Conservation (phyloP, 2,329 filamentous ascomycete genomes). For the Trichoderma pleuroti region DNA sequence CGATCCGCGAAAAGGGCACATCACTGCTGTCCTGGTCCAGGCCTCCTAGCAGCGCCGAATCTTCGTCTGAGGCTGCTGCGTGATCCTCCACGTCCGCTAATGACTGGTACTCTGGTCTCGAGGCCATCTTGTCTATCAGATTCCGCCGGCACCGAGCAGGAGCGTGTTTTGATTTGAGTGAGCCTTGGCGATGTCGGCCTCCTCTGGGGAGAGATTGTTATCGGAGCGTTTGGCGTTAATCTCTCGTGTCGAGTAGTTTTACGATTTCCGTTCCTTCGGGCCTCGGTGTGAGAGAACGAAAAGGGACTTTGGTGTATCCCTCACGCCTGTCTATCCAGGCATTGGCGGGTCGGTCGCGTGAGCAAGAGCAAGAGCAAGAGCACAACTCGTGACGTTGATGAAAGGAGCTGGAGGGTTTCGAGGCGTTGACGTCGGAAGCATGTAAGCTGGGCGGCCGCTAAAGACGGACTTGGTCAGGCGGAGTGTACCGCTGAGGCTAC, state of each 20-base stretch:
- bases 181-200: neutral
- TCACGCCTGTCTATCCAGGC: neutral
- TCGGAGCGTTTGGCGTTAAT: neutral
- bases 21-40: slow-evolving; percentile 35
- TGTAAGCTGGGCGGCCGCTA: neutral
- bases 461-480: neutral
- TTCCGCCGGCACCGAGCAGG: neutral
- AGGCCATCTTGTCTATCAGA: neutral
- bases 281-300: neutral
- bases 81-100: slow-evolving; percentile 24
- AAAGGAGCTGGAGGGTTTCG: neutral
- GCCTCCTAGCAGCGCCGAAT: slow-evolving; percentile 7
- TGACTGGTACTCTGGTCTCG: slow-evolving; percentile 29
- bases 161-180: neutral
- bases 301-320: neutral
- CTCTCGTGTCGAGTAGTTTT: neutral
- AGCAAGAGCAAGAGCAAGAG: neutral
- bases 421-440: neutral
- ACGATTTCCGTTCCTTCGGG: neutral
- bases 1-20: slow-evolving; percentile 72
- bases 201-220: neutral
- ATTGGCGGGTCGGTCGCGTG: slow-evolving; percentile 10
- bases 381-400: neutral
- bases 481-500: neutral
- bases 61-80: neutral